A percentile compares a stretch with the other conserved stretches of the same genome.
Conservation (phyloP, 2,329 filamentous ascomycete genomes). For the Neocatenulostroma microsporum region DNA sequence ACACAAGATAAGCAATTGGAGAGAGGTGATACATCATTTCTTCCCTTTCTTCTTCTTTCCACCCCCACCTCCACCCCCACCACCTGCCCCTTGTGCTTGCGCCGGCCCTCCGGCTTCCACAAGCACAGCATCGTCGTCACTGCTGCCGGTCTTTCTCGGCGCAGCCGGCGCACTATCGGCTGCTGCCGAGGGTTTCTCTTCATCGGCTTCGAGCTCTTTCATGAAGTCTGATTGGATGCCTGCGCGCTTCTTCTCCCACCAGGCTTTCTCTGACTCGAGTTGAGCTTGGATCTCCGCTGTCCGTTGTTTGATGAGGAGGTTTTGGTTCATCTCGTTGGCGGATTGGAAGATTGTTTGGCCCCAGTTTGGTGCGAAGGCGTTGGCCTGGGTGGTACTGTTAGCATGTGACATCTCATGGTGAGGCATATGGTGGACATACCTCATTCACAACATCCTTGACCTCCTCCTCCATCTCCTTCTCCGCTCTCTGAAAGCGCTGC, state of each 20-base stretch:
- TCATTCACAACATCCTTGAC: constrained; percentile 88
- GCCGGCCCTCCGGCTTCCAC: constrained; percentile 56
- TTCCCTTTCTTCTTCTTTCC: constrained; percentile 55
- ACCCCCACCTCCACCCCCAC: background rate
- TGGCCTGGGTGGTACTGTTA: constrained; percentile 57
- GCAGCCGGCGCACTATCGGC: constrained; percentile 15
- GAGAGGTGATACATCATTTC: no score
- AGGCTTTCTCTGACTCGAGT: constrained; percentile 66
- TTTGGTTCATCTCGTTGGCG: constrained; percentile 90
- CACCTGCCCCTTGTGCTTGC: constrained; percentile 32
- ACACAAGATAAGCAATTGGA: background rate
- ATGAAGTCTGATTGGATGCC: constrained; percentile 70
- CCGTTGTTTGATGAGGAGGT: constrained; percentile 65
- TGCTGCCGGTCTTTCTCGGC: constrained; percentile 30
- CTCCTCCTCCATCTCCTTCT: constrained; percentile 97
- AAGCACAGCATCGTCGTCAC: constrained; percentile 68
- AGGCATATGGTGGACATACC: constrained; percentile 50
- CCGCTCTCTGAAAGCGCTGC: constrained; percentile 82
- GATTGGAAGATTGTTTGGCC: constrained; percentile 94
- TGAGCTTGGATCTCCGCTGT: constrained; percentile 68
- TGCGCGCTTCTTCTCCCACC: constrained; percentile 81
- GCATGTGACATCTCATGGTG: background rate
- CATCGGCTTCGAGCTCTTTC: constrained; percentile 63
- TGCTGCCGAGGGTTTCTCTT: constrained; percentile 8
- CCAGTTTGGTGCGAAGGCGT: constrained; percentile 81